Evolutionary conservation across 1,284 basidiomycete species (phyloP).

Genomic region (Rhodotorula sp.): DNA sequence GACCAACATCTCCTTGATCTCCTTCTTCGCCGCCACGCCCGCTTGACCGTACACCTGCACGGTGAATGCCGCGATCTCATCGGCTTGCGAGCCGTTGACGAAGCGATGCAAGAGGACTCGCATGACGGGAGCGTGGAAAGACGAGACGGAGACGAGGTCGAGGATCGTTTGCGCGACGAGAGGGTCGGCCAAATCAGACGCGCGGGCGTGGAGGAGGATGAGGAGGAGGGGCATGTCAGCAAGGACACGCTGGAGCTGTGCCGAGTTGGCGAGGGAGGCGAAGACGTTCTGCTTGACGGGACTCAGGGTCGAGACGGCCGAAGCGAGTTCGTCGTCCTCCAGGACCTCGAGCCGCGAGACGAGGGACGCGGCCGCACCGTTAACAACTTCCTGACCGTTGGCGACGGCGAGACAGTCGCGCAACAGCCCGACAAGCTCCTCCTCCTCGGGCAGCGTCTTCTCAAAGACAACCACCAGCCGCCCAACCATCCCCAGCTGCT

Average conservation of each 20-base stretch:
- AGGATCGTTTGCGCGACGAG: not conserved
- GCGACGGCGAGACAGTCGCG: slow-evolving; percentile 17
- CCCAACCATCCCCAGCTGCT: not conserved
- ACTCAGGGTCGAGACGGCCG: not conserved
- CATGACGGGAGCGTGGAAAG: not conserved
- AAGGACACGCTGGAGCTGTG: not conserved
- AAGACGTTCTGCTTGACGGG: slow-evolving; percentile 15
- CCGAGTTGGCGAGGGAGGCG: slow-evolving; percentile 2
- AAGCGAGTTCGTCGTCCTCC: not conserved
- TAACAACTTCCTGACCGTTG: slow-evolving; percentile 7
- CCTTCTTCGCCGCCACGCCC: not conserved
- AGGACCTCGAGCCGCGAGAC: not conserved
- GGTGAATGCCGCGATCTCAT: not conserved
- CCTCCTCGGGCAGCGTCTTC: not conserved
- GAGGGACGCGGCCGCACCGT: not conserved
- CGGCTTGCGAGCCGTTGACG: not conserved
- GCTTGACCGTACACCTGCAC: not conserved
- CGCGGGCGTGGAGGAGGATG: slow-evolving; percentile 18
- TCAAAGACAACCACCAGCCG: slow-evolving; percentile 4
- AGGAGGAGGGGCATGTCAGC: slow-evolving; percentile 15
- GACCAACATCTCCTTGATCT: slow-evolving; percentile 4
- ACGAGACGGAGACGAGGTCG: not conserved
- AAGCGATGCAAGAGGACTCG: slow-evolving; percentile 32
- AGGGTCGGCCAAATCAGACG: not conserved
- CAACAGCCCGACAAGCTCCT: slow-evolving; percentile 1